Evolutionary conservation across 2,329 filamentous ascomycete genomes (phyloP), one percentile per base, ranked within the genome.

Genomic region (Aphanocladium album): DNA sequence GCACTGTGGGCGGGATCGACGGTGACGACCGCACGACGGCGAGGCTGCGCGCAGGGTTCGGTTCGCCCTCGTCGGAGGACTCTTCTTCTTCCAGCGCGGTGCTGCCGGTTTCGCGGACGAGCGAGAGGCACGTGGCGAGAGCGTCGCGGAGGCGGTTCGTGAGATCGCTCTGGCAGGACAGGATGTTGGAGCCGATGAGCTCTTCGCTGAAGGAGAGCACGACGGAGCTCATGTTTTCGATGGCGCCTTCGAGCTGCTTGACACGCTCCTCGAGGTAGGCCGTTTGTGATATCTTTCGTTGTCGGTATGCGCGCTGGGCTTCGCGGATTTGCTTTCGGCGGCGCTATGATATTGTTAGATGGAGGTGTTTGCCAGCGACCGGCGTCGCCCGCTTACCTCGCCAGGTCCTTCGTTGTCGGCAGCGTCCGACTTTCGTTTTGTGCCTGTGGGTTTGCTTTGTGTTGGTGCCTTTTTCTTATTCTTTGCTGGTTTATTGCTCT

Each of bases 321-420:
- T 91, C 81, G 39, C 90, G 85, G 63, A 95, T 92, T 71, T 95
- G 90, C 7, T 89, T 91, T 60, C 90, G 83, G 57, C 90, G 86
- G 63, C 89, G 85, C 87, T 88, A 21, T 25, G 23, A 19, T n/a
- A 41, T 17, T 8, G 27, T 23, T 16, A 49, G 19, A 21, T 9
- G 30, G 14, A 25, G 19, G 5, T 21, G 12, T 51, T 35, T 35
- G 25, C 30, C 35, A 35, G 30, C 14, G 19, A 8, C 3, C 16
- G 23, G 4, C n/a, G 1, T 14, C 2, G 43, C 1, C 12, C 19
- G 23, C 47, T 52, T 54, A 60, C 57, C 57, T 60, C 57, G 39
- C 57, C 57, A 19, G 50, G 57, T 8, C 17, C 50, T 5, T 37
- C 50, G 19, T 37, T 59, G 4, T 37, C 21, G 11, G 14, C 41